Evolutionary conservation across 2,329 filamentous ascomycete species (phyloP), one percentile per base, ranked within the genome.

Genomic region (Aureobasidium namibiae): DNA sequence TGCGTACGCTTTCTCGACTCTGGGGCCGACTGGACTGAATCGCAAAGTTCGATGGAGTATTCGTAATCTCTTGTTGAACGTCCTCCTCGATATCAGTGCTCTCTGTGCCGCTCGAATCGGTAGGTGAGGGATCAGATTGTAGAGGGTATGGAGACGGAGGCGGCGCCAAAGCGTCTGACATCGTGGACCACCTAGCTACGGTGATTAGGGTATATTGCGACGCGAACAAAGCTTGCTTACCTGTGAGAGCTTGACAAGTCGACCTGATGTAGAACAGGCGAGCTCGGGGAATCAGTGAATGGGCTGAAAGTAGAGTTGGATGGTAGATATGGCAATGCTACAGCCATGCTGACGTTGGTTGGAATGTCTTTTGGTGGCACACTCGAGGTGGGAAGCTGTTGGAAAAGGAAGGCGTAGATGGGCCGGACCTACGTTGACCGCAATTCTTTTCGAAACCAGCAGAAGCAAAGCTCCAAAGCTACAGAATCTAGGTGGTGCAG

Each of bases 11-110:
- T 42, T 64, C 65, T 18, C 64, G 63, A 56, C 67, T 70, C 42
- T 63, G 58, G 10, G 69, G 68, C 61, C 69, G 71, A 24, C 62
- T 67, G 53, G 70, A 67, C 50, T 31, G 29, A 10, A 13, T 24
- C 29, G 24, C 42, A 42, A 23, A 10, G n/a, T 14, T 21, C 26
- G 11, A 5, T 7, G 21, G 2, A 16, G 11, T n/a, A 29, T 56
- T 2, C 13, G 13, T 39, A 21, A 45, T 75, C 76, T 78, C 65
- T 85, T 72, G 86, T 63, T 89, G 86, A 42, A 81, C 80, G 63
- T 91, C 88, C 64, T 92, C 89, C 63, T 94, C 90, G 57, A 94
- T 91, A 69, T 94, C 90, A 11, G 90, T 92, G 39, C 82, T 86
- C 67, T 87, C 88, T 24, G 90, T 94, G 61, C 89, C 88, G 69